Evolutionary conservation across 129 eudicot genomes (phyloP).

Genomic region (Rutidosis leptorrhynchoides): DNA sequence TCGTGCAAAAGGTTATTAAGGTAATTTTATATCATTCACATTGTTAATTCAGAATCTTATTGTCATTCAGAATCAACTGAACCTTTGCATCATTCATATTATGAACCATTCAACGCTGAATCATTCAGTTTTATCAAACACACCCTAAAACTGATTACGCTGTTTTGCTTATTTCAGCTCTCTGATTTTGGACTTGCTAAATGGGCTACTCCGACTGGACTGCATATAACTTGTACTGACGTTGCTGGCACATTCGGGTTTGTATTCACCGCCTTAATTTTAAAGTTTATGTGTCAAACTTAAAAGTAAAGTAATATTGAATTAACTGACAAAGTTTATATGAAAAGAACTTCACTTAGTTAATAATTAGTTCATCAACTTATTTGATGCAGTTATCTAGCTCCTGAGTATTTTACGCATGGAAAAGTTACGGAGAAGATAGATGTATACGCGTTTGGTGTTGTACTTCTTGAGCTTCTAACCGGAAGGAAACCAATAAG

Average conservation of each 20-base stretch:
- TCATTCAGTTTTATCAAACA: too few relatives aligned
- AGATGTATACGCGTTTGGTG: conserved; percentile 89
- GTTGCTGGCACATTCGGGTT: conserved; percentile 98
- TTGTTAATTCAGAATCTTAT: too few relatives aligned
- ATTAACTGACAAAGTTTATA: background rate
- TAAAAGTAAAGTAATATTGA: background rate
- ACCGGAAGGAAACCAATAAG: conserved; percentile 92
- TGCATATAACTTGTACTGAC: conserved; percentile 68
- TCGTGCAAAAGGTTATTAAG: too few relatives aligned
- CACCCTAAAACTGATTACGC: too few relatives aligned
- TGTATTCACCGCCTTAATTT: conserved; percentile 30
- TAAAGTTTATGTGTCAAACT: background rate
- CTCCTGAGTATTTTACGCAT: conserved; percentile 93
- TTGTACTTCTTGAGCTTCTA: conserved; percentile 96
- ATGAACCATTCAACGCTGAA: too few relatives aligned
- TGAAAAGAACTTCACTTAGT: background rate
- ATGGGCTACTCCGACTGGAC: conserved; percentile 69
- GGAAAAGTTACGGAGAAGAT: conserved; percentile 90
- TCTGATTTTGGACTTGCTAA: conserved; percentile 97
- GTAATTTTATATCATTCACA: too few relatives aligned
- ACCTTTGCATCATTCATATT: too few relatives aligned
- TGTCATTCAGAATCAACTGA: too few relatives aligned
- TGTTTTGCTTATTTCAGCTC: conserved; percentile 50
- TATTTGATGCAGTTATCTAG: conserved; percentile 63
- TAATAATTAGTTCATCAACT: conserved; percentile 4